Base-by-base conservation (phyloP, 495 filamentous ascomycete species). In the Rostrohypoxylon terebratum region DNA sequence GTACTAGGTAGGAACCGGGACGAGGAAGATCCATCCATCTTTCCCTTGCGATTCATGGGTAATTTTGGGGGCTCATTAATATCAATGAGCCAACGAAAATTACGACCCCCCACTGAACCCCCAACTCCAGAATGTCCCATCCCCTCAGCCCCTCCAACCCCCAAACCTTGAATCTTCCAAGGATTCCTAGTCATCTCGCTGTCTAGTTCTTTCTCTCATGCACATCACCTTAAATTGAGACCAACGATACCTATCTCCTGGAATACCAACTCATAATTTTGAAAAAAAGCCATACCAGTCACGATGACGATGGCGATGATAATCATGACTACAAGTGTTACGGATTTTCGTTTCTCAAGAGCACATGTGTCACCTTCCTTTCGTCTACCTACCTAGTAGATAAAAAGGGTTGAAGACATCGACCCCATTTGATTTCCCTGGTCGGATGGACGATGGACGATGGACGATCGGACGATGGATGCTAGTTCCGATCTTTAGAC, bases 361-460 rank as follows among this genome's bases (percentile, higher is more conserved):
- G 3, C 28, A 62, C 34, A n/a, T 63, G 64, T 73, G 65, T 53
- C 33, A 58, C 62, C 62, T 74, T 69, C 71, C 40, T 38, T 40
- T 63, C 51, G 25, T 33, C 25, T 66, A 31, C 18, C 53, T 34
- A 10, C n/a, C n/a, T n/a, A 44, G 59, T 34, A 68, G 53, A 8
- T 25, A 5, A 28, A 3, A 4, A 28, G 28, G 28, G 3, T 28
- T 28, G 31, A 31, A 36, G 40, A 53, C 45, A 66, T 61, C 62
- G 61, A 69, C 66, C 66, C 40, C 11, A 54, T 66, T 38, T 45
- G 25, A 66, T 36, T 55, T 48, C 21, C 53, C 47, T 63, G 38
- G n/a, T 42, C n/a, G 45, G 40, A 45, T 59, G 50, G 62, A 34
- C 55, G 55, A 61, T 16, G 21, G 55, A 36, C 38, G 45, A 61